These are phyloP conservation scores for Aleurites moluccanus DNA, from an alignment of 441 rosid species.

Conservation along the genomic window DNA sequence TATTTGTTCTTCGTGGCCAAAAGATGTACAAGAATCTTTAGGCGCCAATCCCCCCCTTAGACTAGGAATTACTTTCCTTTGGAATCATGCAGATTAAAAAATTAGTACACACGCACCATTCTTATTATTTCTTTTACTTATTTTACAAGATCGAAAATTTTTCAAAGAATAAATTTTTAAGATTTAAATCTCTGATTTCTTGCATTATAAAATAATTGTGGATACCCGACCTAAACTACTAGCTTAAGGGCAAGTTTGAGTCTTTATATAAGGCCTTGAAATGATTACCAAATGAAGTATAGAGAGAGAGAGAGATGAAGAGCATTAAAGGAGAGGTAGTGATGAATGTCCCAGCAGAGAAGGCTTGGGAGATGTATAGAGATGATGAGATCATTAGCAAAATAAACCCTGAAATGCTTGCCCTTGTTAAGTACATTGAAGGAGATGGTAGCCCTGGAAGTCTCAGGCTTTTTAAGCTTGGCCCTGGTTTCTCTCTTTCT, in stretches of 20 bases:
- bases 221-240: background rate
- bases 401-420: slow-evolving; percentile 43
- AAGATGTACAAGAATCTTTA: background rate
- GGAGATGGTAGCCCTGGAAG: slow-evolving; percentile 47
- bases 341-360: slow-evolving; percentile 37
- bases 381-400: slow-evolving; percentile 36
- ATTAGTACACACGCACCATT: background rate
- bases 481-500: slow-evolving; percentile 32
- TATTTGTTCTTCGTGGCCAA: background rate
- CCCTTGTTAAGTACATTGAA: slow-evolving; percentile 29
- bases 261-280: background rate
- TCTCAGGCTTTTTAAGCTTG: slow-evolving; percentile 42
- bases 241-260: background rate
- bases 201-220: too few relatives aligned
- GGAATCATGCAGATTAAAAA: background rate
- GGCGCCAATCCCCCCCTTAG: background rate
- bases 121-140: too few relatives aligned
- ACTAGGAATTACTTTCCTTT: background rate
- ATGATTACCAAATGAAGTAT: background rate
- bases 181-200: too few relatives aligned
- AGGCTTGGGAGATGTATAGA: slow-evolving; percentile 48
- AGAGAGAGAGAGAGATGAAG: slow-evolving; percentile 21
- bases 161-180: too few relatives aligned
- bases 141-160: too few relatives aligned
- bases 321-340: slow-evolving; percentile 34